Evolutionary conservation across 1,139 yeast genomes (phyloP), one percentile per base, ranked within the genome.

Genomic region (Blastobotrys illinoisensis): DNA sequence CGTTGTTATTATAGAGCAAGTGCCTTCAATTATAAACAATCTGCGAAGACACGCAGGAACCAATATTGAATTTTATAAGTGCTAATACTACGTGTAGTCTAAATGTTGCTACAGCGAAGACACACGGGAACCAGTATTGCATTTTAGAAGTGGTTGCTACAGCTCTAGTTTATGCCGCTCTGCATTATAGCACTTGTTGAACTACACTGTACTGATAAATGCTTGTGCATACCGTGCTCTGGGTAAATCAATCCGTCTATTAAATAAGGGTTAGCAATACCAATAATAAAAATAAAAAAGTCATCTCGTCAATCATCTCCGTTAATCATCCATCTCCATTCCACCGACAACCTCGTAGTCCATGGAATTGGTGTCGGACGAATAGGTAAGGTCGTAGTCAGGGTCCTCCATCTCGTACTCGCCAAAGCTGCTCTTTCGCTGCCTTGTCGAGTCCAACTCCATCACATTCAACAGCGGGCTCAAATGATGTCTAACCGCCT

Each of bases 361-460:
- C 23, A 36, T 36, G 6, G 45, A 43, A 23, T 47, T 49, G 16
- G 53, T 50, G 26, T 60, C 64, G 4, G 66, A 62, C 3, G 69
- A 66, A 46, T 66, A 55, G 51, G 71, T 76, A 60, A 79, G 66
- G 58, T 76, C 82, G 64, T 80, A 78, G 62, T 78, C 81, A 50
- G 77, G 79, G 53, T 76, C 77, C 53, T 72, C 76, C 52, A 70
- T 67, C 48, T 74, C 78, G 32, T 71, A 72, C 28, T 67, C 72
- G 46, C 53, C 56, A 20, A 56, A 46, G 16, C 54, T 47, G 24
- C 24, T 14, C 46, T 19, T 24, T 46, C 50, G 59, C 56, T 51
- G 59, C 64, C 55, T 58, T 68, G 62, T 49, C 56, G n/a, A 66
- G 58, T 50, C 47, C 54, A 59, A 62, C 13, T 52, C 65, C 46